Base-by-base conservation (phyloP, 441 rosid species). In the Arabidopsis lyrata region DNA sequence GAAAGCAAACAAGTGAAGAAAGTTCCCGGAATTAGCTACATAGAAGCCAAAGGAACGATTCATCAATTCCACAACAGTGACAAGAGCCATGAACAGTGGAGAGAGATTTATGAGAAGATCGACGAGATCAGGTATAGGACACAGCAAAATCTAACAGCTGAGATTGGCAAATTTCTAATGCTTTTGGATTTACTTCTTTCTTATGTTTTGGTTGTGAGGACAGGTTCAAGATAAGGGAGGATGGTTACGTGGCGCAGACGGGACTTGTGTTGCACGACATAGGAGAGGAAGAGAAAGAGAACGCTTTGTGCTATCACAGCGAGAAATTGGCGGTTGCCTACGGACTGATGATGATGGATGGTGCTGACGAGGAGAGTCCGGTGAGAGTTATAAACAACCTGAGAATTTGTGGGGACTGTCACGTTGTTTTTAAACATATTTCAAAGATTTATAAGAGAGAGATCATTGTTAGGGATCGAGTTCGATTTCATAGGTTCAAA, bases 281-380 rank as follows among this genome's bases (percentile, higher is more conserved):
- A 63, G 97, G 90, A 48, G 92, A 90, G 38, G 98, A 93, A 72
- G 97, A 93, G 79, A 90, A 90, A 81, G 97, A 86, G 85, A 86
- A 86, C 44, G 96, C 84, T 36, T 45, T 90, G 76, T 83, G 78
- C 22, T 84, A 87, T 80, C 98, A 91, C 44, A 91, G 97, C 63
- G 96, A 91, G 86, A 93, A 93, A 78, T 55, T 93, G 80, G 97
- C 97, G 41, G 94, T 91, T 72, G 91, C 95, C 9, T 93, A 83
- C 67, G 95, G 96, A 54, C 84, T 93, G 81, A 85, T 91, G 55
- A 81, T 91, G 83, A 80, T 91, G 3, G 34, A 54, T 47, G 36
- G 24, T 1, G 75, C 50, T 12, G 62, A 75, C 5, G 85, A 86
- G 52, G 80, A 84, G 50, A 62, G 66, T 35, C 87, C 92, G 24